phyloP scores from a whole-genome alignment of 2,329 filamentous ascomycete genomes.

The Fragosphaeria purpurea region DNA sequence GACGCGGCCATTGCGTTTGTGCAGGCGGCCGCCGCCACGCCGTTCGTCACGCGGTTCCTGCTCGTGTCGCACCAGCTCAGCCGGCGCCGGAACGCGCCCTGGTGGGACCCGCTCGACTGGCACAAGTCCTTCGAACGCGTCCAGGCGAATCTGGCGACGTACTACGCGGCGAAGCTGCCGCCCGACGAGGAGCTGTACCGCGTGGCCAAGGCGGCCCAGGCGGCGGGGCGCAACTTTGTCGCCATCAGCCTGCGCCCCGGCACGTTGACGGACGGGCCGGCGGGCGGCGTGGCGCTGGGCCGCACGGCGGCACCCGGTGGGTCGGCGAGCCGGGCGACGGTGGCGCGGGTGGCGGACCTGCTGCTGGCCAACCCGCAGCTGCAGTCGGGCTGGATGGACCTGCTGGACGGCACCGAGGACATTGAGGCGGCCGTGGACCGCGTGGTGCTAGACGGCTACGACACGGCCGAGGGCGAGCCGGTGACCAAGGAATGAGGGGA shows the following conservation, averaged over 20 bases:
- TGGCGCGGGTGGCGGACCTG: conserved; percentile 47
- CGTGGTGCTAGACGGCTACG: conserved; percentile 37
- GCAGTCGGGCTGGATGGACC: conserved; percentile 43
- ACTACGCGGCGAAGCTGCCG: conserved; percentile 51
- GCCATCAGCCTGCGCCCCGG: conserved; percentile 46
- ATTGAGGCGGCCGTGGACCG: conserved; percentile 36
- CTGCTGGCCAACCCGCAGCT: conserved; percentile 38
- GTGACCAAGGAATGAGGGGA: conserved; percentile 8
- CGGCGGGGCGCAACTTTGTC: conserved; percentile 27
- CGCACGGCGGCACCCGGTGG: conserved; percentile 30
- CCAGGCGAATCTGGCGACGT: conserved; percentile 35
- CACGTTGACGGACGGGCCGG: conserved; percentile 36
- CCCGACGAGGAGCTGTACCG: conserved; percentile 48
- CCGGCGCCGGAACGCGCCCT: conserved; percentile 39
- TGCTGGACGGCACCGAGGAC: conserved; percentile 43
- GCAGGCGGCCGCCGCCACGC: conserved; percentile 44
- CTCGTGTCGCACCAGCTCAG: conserved; percentile 53
- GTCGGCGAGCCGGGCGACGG: conserved; percentile 44
- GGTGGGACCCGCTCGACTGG: conserved; percentile 46
- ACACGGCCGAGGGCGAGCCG: conserved; percentile 43
- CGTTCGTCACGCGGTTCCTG: conserved; percentile 50
- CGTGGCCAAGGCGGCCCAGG: conserved; percentile 22
- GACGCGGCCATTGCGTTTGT: conserved; percentile 56
- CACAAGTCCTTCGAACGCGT: conserved; percentile 28
- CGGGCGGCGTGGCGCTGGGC: conserved; percentile 36